A percentile compares a stretch with the other conserved stretches of the same genome.
phyloP scores from a whole-genome alignment of 495 filamentous ascomycete genomes.

The Penicillium lagena region DNA sequence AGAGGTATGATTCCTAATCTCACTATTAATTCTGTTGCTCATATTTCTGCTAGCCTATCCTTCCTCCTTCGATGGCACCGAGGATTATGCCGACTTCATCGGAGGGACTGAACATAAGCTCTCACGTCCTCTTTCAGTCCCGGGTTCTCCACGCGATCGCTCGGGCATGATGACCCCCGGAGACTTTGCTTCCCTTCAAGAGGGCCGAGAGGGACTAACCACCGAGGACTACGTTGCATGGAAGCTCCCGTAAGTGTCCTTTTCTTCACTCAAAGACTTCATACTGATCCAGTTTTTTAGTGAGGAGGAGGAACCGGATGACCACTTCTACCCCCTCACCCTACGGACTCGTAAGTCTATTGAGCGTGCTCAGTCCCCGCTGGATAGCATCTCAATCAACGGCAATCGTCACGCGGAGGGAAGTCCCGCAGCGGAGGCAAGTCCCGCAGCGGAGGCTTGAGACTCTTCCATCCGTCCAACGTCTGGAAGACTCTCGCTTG shows the following conservation, averaged over 20 bases:
- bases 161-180: constrained; percentile 98
- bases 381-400: constrained; percentile 38
- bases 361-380: constrained; percentile 33
- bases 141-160: constrained; percentile 83
- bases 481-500: no score
- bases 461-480: no score
- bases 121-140: constrained; percentile 85
- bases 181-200: constrained; percentile 93
- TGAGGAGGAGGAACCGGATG: constrained; percentile 93
- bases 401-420: constrained; percentile 7
- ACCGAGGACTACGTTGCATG: constrained; percentile 98
- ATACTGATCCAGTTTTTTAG: constrained; percentile 30
- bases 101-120: constrained; percentile 88
- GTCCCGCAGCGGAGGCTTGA: no score
- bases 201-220: constrained; percentile 84
- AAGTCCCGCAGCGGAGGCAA: constrained; percentile 6
- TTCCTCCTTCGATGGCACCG: constrained; percentile 65
- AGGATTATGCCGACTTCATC: constrained; percentile 78
- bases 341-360: constrained; percentile 44
- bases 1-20: constrained; percentile 46
- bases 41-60: constrained; percentile 63
- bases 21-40: constrained; percentile 1
- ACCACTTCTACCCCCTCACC: constrained; percentile 88
- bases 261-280: not conserved
- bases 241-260: constrained; percentile 83